Conservation (phyloP, 495 filamentous ascomycete genomes). For the Choiromyces venosus region DNA sequence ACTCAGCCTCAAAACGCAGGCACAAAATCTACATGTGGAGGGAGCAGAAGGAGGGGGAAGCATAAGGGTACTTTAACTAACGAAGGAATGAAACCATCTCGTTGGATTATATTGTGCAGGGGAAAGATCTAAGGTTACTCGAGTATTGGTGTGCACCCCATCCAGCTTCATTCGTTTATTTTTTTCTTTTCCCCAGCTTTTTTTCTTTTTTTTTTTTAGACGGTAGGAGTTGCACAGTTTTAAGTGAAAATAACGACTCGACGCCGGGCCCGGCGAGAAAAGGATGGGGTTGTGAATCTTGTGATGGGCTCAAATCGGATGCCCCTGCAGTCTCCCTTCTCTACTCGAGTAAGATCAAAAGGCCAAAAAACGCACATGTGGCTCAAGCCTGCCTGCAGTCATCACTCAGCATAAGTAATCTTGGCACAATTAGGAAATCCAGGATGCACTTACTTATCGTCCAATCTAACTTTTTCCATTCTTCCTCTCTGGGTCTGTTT, state of each 20-base stretch:
- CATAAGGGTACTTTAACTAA: background rate
- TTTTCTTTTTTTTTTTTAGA: background rate
- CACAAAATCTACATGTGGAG: background rate
- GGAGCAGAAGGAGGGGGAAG: background rate
- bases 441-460: background rate
- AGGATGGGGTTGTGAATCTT: background rate
- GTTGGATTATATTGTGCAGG: background rate
- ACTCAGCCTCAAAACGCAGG: background rate
- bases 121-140: background rate
- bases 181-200: background rate
- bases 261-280: background rate
- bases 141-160: too few relatives aligned
- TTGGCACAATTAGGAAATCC: background rate
- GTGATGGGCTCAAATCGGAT: background rate
- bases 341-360: background rate
- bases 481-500: background rate
- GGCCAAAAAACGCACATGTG: background rate
- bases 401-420: background rate
- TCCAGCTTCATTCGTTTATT: background rate
- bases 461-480: background rate
- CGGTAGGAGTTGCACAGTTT: background rate
- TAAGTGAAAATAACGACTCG: background rate
- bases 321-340: background rate
- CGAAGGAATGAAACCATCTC: background rate
- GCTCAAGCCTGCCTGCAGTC: constrained; percentile 4